Evolutionary conservation across 1,139 yeast species (phyloP), one percentile per base, ranked within the genome.

Genomic region (Debaryomycetaceae sp.): DNA sequence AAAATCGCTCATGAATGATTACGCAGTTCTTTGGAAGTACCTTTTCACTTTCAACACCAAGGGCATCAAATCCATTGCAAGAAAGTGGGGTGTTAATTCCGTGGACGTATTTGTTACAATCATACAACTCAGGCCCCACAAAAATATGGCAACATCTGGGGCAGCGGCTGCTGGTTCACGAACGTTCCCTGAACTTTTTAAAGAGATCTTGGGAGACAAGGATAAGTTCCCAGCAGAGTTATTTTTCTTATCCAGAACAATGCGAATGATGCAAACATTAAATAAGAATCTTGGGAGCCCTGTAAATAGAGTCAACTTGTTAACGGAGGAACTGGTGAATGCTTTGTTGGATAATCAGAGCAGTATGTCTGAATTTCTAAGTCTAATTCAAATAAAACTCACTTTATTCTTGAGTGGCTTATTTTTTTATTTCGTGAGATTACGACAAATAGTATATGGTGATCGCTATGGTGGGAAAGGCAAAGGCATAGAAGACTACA

Each of bases 181-280:
- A 7, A 52, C 50, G 34, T 49, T 59, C 29, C 28, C 33, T 15
- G 53, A 51, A n/a, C 43, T 61, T 34, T 41, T 67, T 29, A 51
- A 51, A 41, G 58, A 56, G 40, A 80, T 86, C 49, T 67, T 86
- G 43, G 61, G 76, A 41, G 89, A 84, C 52, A 73, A 81, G 13
- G 75, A 76, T 38, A 77, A 75, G 55, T 79, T 86, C 55, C 95
- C 95, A 1, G 61, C 79, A 43, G 83, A 80, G 41, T 59, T 86
- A 38, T 68, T 83, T 26, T 83, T 86, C 50, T 60, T 86, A 11
- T 79, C 86, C 37, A 65, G 92, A 51, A 73, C 87, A 8, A 82
- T 83, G 83, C 65, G 91, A 42, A 83, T 85, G 67, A 74, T 86
- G 40, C 92, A 84, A 56, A 81, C 81, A 30, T 61, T 83, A 49